Percentiles rank a stretch among this genome's conserved stretches.
phyloP scores from a whole-genome alignment of 2,329 filamentous ascomycete genomes.

The Ophiocordyceps sinensis region DNA sequence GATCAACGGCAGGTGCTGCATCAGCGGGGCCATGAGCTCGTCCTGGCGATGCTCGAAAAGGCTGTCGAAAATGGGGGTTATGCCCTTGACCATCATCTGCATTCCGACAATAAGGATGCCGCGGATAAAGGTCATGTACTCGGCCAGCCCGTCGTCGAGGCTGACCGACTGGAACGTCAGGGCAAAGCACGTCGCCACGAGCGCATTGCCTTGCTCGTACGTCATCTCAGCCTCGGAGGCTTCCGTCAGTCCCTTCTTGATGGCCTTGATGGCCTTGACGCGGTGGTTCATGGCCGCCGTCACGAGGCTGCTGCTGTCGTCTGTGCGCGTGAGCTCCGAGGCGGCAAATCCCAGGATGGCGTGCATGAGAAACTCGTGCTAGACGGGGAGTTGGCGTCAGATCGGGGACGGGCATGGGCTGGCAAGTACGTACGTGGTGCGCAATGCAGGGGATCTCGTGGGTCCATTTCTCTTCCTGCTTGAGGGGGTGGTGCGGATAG shows the following conservation, averaged over 20 bases:
- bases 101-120: conserved; percentile 39
- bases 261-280: conserved; percentile 47
- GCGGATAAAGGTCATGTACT: conserved; percentile 46
- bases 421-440: conserved; percentile 36
- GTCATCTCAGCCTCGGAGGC: conserved; percentile 23
- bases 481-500: conserved; percentile 49
- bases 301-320: conserved; percentile 33
- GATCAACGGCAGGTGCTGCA: conserved; percentile 31
- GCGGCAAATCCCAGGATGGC: conserved; percentile 54
- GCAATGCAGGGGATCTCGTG: conserved; percentile 53
- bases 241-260: conserved; percentile 38
- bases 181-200: conserved; percentile 44
- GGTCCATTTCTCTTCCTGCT: conserved; percentile 52
- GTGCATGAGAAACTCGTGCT: conserved; percentile 57
- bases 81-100: conserved; percentile 35
- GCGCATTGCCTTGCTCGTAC: conserved; percentile 41
- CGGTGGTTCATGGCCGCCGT: conserved; percentile 49
- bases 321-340: conserved; percentile 42
- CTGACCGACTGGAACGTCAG: conserved; percentile 44
- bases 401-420: background rate
- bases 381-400: background rate
- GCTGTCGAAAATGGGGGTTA: conserved; percentile 35
- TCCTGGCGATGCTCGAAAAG: conserved; percentile 26
- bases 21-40: conserved; percentile 26
- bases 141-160: conserved; percentile 42